Evolutionary conservation across 306 rosid genomes (phyloP).

Genomic region (barrel medic (Medicago truncatula)): DNA sequence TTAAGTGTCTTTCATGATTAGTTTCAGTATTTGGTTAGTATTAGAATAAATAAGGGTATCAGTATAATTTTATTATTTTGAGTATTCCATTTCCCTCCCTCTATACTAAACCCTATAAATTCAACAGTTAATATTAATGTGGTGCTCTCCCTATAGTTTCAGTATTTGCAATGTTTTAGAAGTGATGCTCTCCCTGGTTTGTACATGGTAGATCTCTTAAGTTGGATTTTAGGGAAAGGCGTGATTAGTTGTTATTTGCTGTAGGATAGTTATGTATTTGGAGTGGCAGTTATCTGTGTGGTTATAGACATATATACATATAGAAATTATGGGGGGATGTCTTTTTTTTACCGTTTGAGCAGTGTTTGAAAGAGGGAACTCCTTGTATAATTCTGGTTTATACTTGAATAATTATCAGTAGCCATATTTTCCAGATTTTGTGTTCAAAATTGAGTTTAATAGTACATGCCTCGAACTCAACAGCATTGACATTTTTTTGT

Average conservation of each 20-base stretch:
- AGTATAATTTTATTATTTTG: neutral
- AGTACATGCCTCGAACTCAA: neutral
- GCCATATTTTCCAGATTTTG: neutral
- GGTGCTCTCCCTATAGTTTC: neutral
- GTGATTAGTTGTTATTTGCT: neutral
- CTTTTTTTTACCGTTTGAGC: neutral
- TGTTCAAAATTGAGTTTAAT: neutral
- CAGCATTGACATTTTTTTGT: neutral
- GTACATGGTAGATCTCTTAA: too few relatives aligned
- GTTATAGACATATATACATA: neutral
- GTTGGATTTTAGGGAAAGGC: neutral
- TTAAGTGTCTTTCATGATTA: neutral
- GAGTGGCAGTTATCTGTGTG: neutral
- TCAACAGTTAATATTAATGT: conserved; percentile 1
- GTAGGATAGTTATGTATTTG: neutral
- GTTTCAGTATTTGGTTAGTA: neutral
- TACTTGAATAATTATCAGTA: neutral
- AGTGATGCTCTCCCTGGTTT: neutral
- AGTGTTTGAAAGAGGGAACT: conserved; percentile 7
- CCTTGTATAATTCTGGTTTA: neutral
- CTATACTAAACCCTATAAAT: conserved; percentile 7
- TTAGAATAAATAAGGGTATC: neutral
- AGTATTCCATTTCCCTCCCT: too few relatives aligned
- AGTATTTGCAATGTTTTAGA: neutral
- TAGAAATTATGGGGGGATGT: neutral